A percentile compares a stretch with the other conserved stretches of the same genome.
Conservation (phyloP, 2,329 filamentous ascomycete species). For the Pyrenochaeta sp. region DNA sequence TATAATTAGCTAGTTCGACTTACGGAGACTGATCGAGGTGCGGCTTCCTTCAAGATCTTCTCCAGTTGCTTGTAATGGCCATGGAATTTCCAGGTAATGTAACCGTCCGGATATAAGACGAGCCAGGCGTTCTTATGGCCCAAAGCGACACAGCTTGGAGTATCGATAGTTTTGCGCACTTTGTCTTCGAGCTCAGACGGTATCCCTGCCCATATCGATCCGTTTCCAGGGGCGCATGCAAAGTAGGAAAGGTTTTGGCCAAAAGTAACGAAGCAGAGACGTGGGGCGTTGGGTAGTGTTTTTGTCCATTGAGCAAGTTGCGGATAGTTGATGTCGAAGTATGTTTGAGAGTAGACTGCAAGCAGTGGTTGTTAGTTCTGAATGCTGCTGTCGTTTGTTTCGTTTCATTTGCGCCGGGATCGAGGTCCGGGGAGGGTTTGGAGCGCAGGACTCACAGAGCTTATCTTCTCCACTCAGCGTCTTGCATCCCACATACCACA, state of each 20-base stretch:
- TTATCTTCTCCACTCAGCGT: constrained; percentile 44
- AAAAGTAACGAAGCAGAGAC: constrained; percentile 42
- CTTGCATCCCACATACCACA: constrained; percentile 46
- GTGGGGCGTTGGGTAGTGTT: constrained; percentile 34
- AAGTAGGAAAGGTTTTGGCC: constrained; percentile 42
- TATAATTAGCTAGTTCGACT: constrained; percentile 12
- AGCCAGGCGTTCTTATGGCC: constrained; percentile 44
- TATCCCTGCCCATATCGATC: constrained; percentile 45
- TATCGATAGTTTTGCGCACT: constrained; percentile 42
- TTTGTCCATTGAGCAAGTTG: constrained; percentile 41
- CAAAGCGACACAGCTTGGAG: constrained; percentile 37
- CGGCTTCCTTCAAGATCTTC: constrained; percentile 33
- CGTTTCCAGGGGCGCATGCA: constrained; percentile 36
- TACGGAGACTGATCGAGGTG: constrained; percentile 37
- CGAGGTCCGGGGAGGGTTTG: constrained; percentile 5
- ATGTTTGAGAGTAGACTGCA: constrained; percentile 40
- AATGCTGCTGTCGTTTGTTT: constrained; percentile 11
- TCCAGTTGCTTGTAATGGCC: constrained; percentile 38
- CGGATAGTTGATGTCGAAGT: constrained; percentile 41
- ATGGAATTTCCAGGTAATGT: constrained; percentile 42
- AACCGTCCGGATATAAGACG: constrained; percentile 41
- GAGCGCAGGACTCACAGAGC: constrained; percentile 37
- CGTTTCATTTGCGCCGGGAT: constrained; percentile 10
- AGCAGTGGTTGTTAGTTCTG: constrained; percentile 16
- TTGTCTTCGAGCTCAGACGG: constrained; percentile 42